phyloP scores from a whole-genome alignment of 2,329 filamentous ascomycete genomes.

The Epichloe festucae region DNA sequence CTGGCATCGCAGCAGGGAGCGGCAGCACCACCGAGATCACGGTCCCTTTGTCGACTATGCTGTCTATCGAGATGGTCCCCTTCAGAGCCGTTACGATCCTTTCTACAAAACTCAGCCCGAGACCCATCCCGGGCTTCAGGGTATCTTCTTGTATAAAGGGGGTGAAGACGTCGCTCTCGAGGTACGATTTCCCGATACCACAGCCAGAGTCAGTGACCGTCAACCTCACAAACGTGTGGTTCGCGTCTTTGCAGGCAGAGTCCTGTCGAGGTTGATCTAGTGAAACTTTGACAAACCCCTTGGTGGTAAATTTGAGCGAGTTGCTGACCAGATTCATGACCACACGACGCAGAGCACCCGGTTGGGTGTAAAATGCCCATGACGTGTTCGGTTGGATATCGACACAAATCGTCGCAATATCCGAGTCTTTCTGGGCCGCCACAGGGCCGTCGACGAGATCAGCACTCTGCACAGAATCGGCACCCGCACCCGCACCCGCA shows the following conservation, averaged over 20 bases:
- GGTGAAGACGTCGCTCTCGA: conserved; percentile 48
- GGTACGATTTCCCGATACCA: conserved; percentile 51
- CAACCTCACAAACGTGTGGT: conserved; percentile 17
- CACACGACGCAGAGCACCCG: conserved; percentile 38
- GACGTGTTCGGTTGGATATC: conserved; percentile 27
- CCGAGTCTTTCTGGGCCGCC: conserved; percentile 8
- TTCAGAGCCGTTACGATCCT: conserved; percentile 44
- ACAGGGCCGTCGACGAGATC: not conserved
- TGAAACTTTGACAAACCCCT: conserved; percentile 19
- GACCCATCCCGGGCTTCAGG: conserved; percentile 45
- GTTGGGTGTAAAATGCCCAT: conserved; percentile 43
- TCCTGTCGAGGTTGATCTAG: conserved; percentile 8
- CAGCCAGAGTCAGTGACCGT: conserved; percentile 50
- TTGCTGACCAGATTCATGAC: conserved; percentile 53
- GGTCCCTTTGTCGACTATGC: conserved; percentile 23
- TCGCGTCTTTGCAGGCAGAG: conserved; percentile 1
- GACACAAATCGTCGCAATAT: conserved; percentile 17
- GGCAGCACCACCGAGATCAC: conserved; percentile 22
- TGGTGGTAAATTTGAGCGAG: conserved; percentile 44
- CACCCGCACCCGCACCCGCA: too few species aligned
- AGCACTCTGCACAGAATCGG: not conserved
- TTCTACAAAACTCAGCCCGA: conserved; percentile 53
- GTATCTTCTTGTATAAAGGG: conserved; percentile 53
- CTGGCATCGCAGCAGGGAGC: conserved; percentile 7
- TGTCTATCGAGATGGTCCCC: conserved; percentile 47